phyloP scores from a whole-genome alignment of 805 yeast species.

The Hemisphaericaspora nanyangensis region DNA sequence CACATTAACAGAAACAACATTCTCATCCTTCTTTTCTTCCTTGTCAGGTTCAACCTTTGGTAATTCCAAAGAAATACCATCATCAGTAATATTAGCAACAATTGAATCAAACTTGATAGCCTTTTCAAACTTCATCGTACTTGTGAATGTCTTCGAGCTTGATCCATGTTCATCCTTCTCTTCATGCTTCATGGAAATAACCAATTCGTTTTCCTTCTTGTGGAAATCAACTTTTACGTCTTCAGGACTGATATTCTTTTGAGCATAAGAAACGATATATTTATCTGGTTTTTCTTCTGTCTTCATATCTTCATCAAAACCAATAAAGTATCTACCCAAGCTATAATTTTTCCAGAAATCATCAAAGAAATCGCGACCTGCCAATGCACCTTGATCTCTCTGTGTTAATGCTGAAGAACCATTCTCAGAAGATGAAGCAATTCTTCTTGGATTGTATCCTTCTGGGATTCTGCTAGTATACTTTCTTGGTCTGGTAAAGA shows the following conservation, averaged over 20 bases:
- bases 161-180: slow-evolving; percentile 13
- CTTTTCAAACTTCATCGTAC: slow-evolving; percentile 19
- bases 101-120: slow-evolving; percentile 19
- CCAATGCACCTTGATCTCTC: not conserved
- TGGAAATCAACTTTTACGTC: slow-evolving; percentile 21
- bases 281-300: slow-evolving; percentile 21
- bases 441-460: slow-evolving; percentile 6
- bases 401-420: not conserved
- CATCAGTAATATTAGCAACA: slow-evolving; percentile 17
- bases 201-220: slow-evolving; percentile 20
- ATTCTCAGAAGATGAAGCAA: slow-evolving; percentile 1
- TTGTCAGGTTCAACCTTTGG: slow-evolving; percentile 15
- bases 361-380: slow-evolving; percentile 1
- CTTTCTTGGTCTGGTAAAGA: slow-evolving; percentile 11
- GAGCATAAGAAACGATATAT: slow-evolving; percentile 16
- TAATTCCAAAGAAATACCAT: slow-evolving; percentile 15
- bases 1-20: slow-evolving; percentile 3
- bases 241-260: slow-evolving; percentile 13
- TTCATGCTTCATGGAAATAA: slow-evolving; percentile 11
- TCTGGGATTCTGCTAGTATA: slow-evolving; percentile 4
- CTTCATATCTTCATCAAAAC: slow-evolving; percentile 16
- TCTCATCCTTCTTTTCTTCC: not conserved
- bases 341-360: slow-evolving; percentile 8
- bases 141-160: slow-evolving; percentile 14
- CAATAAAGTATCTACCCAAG: slow-evolving; percentile 7